Evolutionary conservation across 2,329 filamentous ascomycete genomes (phyloP).

Genomic region (Tolypocladium tropicale): DNA sequence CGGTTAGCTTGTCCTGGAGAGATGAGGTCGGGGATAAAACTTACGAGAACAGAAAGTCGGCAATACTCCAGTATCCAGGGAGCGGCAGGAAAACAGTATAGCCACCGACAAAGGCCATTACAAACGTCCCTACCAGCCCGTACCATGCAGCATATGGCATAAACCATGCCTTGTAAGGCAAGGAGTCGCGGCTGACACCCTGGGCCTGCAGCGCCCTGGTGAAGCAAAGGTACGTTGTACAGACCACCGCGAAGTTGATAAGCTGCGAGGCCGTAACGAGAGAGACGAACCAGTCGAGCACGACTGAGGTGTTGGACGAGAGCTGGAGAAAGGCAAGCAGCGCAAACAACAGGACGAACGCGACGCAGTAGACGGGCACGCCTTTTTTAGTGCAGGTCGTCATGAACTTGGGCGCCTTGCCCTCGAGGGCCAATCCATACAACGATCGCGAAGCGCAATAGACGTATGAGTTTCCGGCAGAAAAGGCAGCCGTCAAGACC

Average conservation of each 20-base stretch:
- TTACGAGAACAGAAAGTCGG: constrained; percentile 63
- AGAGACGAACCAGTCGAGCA: constrained; percentile 63
- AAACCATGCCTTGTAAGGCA: constrained; percentile 60
- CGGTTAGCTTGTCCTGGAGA: not conserved
- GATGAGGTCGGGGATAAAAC: constrained; percentile 11
- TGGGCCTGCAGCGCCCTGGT: constrained; percentile 59
- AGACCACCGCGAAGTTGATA: constrained; percentile 62
- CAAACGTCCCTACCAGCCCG: constrained; percentile 48
- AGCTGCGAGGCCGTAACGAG: constrained; percentile 62
- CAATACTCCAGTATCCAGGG: constrained; percentile 50
- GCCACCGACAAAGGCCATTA: constrained; percentile 67
- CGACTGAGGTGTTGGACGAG: constrained; percentile 52
- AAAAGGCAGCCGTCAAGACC: constrained; percentile 56
- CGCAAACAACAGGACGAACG: constrained; percentile 54
- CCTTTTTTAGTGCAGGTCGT: constrained; percentile 51
- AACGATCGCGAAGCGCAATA: constrained; percentile 61
- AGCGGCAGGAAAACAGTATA: constrained; percentile 64
- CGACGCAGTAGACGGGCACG: constrained; percentile 66
- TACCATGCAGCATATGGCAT: constrained; percentile 67
- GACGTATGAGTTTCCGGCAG: constrained; percentile 53
- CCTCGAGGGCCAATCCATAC: constrained; percentile 58
- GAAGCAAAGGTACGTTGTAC: constrained; percentile 62
- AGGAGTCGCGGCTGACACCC: constrained; percentile 51
- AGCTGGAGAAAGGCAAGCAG: constrained; percentile 67
- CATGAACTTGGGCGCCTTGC: constrained; percentile 52